Percentiles rank a stretch among this genome's conserved stretches.
These are phyloP conservation scores for Eucalyptus pauciflora DNA, from an alignment of 345 rosid species.

Conservation along the genomic window DNA sequence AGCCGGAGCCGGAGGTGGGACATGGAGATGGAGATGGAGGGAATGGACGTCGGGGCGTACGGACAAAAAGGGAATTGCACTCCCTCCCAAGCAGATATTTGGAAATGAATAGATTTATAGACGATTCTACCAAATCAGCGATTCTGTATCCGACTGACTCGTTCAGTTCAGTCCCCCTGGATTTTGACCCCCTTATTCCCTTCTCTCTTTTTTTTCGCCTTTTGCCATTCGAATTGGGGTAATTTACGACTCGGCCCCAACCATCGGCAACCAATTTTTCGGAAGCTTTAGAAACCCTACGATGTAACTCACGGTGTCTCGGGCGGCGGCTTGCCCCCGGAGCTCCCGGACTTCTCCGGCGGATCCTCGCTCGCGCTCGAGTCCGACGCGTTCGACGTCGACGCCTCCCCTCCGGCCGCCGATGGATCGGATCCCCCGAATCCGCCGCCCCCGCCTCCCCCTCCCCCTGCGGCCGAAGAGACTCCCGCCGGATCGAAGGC, in stretches of 20 bases:
- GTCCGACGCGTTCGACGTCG: conserved; percentile 46
- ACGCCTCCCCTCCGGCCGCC: not conserved
- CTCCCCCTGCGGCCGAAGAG: not conserved
- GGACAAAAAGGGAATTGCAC: not conserved
- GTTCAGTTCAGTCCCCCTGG: not conserved
- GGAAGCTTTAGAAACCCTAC: not conserved
- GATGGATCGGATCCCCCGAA: conserved; percentile 10
- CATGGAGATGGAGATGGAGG: not conserved
- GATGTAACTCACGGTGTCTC: conserved; percentile 73
- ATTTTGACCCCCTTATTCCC: not conserved
- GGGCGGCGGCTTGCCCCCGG: conserved; percentile 27
- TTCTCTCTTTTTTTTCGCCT: not conserved
- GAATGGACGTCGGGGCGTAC: not conserved
- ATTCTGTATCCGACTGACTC: not conserved
- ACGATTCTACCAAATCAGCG: not conserved
- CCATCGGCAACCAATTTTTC: not conserved
- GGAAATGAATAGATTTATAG: not conserved
- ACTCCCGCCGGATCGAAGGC: not conserved
- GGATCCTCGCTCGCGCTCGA: conserved; percentile 58
- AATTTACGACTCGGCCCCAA: not conserved
- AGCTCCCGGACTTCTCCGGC: conserved; percentile 59
- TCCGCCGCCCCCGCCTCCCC: not conserved
- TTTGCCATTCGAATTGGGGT: not conserved
- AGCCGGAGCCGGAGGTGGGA: not conserved
- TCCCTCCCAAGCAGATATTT: not conserved